A percentile compares a stretch with the other conserved stretches of the same genome.
phyloP scores from a whole-genome alignment of 371 early-diverging fungal genomes.

The Rhizopus delemar region DNA sequence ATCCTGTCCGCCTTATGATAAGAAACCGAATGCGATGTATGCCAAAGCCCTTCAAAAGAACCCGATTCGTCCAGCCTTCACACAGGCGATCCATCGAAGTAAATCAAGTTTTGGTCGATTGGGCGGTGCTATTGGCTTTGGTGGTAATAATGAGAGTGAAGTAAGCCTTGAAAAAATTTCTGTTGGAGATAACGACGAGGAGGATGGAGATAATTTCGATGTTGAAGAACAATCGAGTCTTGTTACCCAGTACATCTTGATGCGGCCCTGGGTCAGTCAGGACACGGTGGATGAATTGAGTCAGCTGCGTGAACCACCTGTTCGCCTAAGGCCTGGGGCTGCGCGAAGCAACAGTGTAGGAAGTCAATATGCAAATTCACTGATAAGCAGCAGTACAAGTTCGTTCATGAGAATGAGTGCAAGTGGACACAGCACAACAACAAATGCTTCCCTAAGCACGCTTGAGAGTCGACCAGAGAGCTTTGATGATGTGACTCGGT shows the following conservation, averaged over 20 bases:
- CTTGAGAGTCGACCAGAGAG: slow-evolving; percentile 35
- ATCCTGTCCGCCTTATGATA: slow-evolving; percentile 57
- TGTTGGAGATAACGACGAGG: slow-evolving; percentile 32
- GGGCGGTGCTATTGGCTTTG: slow-evolving; percentile 37
- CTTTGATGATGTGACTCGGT: slow-evolving; percentile 32
- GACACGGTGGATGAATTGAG: slow-evolving; percentile 76
- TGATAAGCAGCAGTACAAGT: slow-evolving; percentile 39
- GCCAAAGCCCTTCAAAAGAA: slow-evolving; percentile 20
- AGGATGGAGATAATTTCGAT: slow-evolving; percentile 44
- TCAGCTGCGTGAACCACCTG: slow-evolving; percentile 60
- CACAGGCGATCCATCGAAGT: slow-evolving; percentile 57
- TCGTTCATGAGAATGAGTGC: slow-evolving; percentile 35
- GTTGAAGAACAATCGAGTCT: slow-evolving; percentile 39
- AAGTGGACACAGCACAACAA: slow-evolving; percentile 23
- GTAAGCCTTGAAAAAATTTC: slow-evolving; percentile 34
- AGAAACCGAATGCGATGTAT: slow-evolving; percentile 26
- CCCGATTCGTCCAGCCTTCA: slow-evolving; percentile 52
- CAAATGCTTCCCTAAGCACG: slow-evolving; percentile 17
- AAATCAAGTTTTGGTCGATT: slow-evolving; percentile 51
- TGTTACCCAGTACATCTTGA: slow-evolving; percentile 67
- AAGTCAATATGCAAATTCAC: slow-evolving; percentile 32
- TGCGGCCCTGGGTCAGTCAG: slow-evolving; percentile 60
- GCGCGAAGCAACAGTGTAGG: slow-evolving; percentile 28
- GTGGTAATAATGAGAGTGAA: slow-evolving; percentile 2
- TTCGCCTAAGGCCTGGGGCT: slow-evolving; percentile 15